Percentiles rank a stretch among this genome's conserved stretches.
phyloP scores from a whole-genome alignment of 2,329 filamentous ascomycete genomes.

The Pyricularia grisea region DNA sequence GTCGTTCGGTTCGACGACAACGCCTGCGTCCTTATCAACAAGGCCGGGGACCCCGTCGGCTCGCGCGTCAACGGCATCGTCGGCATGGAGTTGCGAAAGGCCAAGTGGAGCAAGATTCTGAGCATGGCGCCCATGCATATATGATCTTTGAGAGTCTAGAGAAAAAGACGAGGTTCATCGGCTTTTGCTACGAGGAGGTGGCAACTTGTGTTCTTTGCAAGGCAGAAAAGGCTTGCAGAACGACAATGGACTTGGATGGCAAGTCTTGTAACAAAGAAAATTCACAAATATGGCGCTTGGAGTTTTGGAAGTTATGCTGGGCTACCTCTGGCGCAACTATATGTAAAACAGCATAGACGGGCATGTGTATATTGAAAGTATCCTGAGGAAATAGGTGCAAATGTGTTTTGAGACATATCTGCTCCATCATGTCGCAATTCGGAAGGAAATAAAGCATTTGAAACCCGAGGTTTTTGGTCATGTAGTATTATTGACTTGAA shows the following conservation, averaged over 20 bases:
- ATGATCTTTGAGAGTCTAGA: constrained; percentile 13
- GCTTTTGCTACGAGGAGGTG: neutral
- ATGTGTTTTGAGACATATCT: neutral
- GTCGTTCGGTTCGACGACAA: constrained; percentile 95
- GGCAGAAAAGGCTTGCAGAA: neutral
- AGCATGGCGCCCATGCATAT: constrained; percentile 74
- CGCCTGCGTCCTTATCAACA: constrained; percentile 94
- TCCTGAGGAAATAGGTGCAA: neutral
- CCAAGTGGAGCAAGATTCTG: constrained; percentile 97
- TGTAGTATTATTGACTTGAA: neutral
- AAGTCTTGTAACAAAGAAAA: neutral
- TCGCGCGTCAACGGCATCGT: constrained; percentile 89
- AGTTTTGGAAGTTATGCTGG: neutral
- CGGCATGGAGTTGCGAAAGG: constrained; percentile 77
- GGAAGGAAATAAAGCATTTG: neutral
- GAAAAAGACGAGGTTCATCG: neutral
- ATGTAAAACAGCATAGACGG: neutral
- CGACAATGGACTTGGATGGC: neutral
- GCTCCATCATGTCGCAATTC: neutral
- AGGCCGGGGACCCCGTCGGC: constrained; percentile 90
- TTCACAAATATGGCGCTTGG: neutral
- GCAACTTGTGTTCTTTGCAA: neutral
- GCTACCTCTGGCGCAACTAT: neutral
- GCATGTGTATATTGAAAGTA: neutral
- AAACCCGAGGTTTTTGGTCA: neutral